phyloP scores from a whole-genome alignment of 768 basidiomycete genomes.

The Lyophyllum decastes region DNA sequence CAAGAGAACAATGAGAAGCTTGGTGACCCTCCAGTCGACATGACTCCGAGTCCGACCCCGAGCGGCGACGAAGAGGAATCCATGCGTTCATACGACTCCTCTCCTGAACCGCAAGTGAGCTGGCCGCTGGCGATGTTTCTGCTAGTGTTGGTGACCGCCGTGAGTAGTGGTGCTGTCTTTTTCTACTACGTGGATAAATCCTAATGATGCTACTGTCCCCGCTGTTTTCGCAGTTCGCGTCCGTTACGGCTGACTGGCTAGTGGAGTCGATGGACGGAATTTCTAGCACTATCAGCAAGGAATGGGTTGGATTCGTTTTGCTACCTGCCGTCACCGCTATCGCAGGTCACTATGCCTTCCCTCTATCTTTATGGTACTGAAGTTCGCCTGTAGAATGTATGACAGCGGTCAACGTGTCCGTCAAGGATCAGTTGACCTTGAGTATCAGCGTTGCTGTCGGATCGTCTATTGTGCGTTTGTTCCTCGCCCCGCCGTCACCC shows the following conservation, averaged over 20 bases:
- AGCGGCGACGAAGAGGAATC: neutral
- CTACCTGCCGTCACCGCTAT: constrained; percentile 83
- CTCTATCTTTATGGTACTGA: neutral
- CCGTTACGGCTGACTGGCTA: constrained; percentile 63
- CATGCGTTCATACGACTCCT: neutral
- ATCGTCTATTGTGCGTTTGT: constrained; percentile 66
- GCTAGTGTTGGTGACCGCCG: constrained; percentile 62
- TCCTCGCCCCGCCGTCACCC: neutral
- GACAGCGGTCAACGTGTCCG: constrained; percentile 88
- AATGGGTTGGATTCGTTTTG: constrained; percentile 89
- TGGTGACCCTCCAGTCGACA: neutral
- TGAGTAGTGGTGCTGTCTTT: constrained; percentile 32
- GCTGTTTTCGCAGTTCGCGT: constrained; percentile 41
- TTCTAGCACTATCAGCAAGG: constrained; percentile 70
- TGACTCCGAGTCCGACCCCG: neutral
- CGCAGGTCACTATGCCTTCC: constrained; percentile 49
- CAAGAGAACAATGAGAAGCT: constrained; percentile 6
- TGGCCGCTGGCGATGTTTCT: constrained; percentile 56
- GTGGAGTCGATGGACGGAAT: constrained; percentile 86
- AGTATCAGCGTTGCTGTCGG: constrained; percentile 91
- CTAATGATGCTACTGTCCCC: neutral
- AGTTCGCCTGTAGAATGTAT: constrained; percentile 71
- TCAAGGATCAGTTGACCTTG: constrained; percentile 86
- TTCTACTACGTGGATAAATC: neutral
- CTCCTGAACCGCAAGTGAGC: constrained; percentile 57